These are phyloP conservation scores for Moniliophthora roreri DNA, from an alignment of 1,284 basidiomycete genomes.

Conservation along the genomic window DNA sequence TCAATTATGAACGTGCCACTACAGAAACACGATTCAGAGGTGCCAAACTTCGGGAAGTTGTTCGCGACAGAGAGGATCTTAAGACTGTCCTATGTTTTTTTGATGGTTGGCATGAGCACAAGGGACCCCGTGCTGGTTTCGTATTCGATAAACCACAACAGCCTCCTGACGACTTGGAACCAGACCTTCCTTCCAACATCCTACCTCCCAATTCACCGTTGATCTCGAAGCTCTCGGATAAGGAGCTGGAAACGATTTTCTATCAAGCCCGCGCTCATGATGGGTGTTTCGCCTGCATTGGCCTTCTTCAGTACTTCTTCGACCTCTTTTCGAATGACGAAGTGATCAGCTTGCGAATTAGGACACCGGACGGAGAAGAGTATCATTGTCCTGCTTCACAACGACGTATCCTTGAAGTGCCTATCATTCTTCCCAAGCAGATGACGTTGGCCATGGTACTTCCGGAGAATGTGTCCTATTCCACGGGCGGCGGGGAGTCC, in stretches of 20 bases:
- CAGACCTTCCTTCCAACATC: conserved; percentile 28
- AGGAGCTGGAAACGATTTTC: conserved; percentile 28
- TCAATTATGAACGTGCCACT: conserved; percentile 28
- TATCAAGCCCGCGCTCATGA: conserved; percentile 30
- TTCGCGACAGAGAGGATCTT: conserved; percentile 13
- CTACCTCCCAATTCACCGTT: conserved; percentile 16
- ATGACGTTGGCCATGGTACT: conserved; percentile 21
- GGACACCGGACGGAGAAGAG: conserved; percentile 19
- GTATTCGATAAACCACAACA: conserved; percentile 22
- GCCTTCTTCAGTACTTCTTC: conserved; percentile 29
- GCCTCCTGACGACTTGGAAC: conserved; percentile 11
- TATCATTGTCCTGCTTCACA: conserved; percentile 19
- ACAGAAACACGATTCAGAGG: conserved; percentile 28
- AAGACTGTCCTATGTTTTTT: conserved; percentile 17
- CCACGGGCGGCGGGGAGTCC: conserved; percentile 19
- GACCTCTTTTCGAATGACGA: conserved; percentile 22
- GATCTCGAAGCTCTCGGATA: conserved; percentile 17
- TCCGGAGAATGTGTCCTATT: conserved; percentile 16
- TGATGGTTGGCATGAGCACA: neutral
- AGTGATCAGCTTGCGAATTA: conserved; percentile 21
- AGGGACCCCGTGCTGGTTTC: conserved; percentile 22
- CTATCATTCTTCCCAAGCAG: conserved; percentile 17
- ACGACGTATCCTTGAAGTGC: conserved; percentile 24
- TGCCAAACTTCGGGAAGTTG: conserved; percentile 26
- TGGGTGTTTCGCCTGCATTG: conserved; percentile 25